phyloP scores from a whole-genome alignment of 805 yeast species.

The Starmera caribaea region DNA sequence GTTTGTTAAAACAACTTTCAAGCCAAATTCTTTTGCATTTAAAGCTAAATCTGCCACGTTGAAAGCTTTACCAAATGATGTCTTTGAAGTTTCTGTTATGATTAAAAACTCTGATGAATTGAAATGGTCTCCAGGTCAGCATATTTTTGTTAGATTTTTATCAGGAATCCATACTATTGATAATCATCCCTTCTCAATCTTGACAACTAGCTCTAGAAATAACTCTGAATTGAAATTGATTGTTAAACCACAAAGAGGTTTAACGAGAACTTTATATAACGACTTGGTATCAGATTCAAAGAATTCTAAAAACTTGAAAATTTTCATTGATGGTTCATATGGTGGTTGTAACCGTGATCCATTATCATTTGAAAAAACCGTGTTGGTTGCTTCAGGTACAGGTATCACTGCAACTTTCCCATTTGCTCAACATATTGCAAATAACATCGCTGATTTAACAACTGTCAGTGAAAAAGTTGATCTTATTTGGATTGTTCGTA shows the following conservation, averaged over 20 bases:
- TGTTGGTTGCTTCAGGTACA: constrained; percentile 37
- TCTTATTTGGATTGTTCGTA: constrained; percentile 36
- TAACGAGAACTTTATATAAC: constrained; percentile 28
- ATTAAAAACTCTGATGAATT: constrained; percentile 20
- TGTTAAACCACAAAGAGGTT: constrained; percentile 36
- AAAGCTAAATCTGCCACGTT: constrained; percentile 27
- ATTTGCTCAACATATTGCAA: constrained; percentile 21
- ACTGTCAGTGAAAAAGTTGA: constrained; percentile 20
- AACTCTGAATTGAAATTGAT: constrained; percentile 30
- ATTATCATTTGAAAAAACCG: constrained; percentile 32
- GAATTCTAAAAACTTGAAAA: constrained; percentile 18
- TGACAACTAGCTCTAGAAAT: constrained; percentile 20
- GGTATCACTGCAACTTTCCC: constrained; percentile 45
- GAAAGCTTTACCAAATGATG: constrained; percentile 14
- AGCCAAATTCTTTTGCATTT: constrained; percentile 31
- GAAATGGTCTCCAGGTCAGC: constrained; percentile 47
- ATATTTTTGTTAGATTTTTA: constrained; percentile 36
- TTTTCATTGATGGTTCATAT: constrained; percentile 46
- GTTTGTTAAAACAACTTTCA: constrained; percentile 34
- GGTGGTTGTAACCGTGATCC: constrained; percentile 42
- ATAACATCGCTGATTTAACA: constrained; percentile 5
- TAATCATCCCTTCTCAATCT: constrained; percentile 48
- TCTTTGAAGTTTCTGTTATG: constrained; percentile 26
- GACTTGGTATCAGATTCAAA: constrained; percentile 17
- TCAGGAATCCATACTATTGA: constrained; percentile 35